A percentile compares a stretch with the other conserved stretches of the same genome.
These are phyloP conservation scores for Yamagishiella unicocca DNA, from an alignment of 139 green algal species.

Conservation along the genomic window DNA sequence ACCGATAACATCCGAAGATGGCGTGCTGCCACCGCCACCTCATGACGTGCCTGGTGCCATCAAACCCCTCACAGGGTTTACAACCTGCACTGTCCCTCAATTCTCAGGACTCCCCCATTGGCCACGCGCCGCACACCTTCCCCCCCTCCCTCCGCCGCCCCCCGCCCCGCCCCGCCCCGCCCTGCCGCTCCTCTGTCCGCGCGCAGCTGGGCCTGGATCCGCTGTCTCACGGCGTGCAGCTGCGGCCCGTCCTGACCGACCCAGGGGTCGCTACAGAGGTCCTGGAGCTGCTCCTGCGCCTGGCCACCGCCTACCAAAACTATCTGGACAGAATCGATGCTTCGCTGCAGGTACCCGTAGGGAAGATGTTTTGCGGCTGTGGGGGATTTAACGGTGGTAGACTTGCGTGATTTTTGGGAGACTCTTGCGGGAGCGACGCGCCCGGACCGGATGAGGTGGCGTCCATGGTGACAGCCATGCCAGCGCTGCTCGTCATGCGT, in stretches of 20 bases:
- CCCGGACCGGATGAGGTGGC: no score
- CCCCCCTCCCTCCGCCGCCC: neutral
- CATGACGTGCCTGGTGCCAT: no score
- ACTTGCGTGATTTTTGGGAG: no score
- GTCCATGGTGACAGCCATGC: no score
- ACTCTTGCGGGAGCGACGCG: no score
- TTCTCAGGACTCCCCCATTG: neutral
- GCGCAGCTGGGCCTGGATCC: slow-evolving; percentile 19
- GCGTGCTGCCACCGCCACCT: no score
- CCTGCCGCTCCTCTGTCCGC: neutral
- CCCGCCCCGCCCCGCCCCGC: neutral
- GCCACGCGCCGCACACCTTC: neutral
- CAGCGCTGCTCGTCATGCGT: neutral
- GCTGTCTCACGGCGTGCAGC: neutral
- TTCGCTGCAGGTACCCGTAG: slow-evolving; percentile 35
- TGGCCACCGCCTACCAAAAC: slow-evolving; percentile 23
- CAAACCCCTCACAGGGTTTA: no score
- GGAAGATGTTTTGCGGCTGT: no score
- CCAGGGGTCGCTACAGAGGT: slow-evolving; percentile 7
- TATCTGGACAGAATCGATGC: slow-evolving; percentile 5
- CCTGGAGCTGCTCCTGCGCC: slow-evolving; percentile 27
- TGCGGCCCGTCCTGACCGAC: slow-evolving; percentile 34
- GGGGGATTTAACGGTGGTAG: no score
- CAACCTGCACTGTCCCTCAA: no score
- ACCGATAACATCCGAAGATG: neutral